phyloP scores from a whole-genome alignment of 805 yeast species.

The Candida xiaguanensis region DNA sequence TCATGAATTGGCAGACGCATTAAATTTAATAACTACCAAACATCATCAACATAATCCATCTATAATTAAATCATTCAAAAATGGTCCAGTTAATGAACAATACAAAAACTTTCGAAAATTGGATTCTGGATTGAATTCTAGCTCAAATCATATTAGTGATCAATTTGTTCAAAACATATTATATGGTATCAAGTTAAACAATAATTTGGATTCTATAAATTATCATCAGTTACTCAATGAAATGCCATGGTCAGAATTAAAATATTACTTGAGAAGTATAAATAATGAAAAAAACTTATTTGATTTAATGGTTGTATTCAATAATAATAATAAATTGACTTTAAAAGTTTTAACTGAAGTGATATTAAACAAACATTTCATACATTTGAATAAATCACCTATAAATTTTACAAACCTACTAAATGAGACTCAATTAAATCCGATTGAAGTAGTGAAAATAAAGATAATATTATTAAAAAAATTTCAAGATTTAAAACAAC shows the following conservation, averaged over 20 bases:
- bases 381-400: slow-evolving; percentile 17
- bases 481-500: slow-evolving; percentile 30
- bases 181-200: slow-evolving; percentile 19
- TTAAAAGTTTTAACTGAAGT: slow-evolving; percentile 23
- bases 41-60: slow-evolving; percentile 25
- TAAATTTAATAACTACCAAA: slow-evolving; percentile 31
- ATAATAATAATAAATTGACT: slow-evolving; percentile 22
- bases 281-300: slow-evolving; percentile 17
- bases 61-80: slow-evolving; percentile 26
- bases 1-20: slow-evolving; percentile 31
- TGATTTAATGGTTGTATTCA: slow-evolving; percentile 20
- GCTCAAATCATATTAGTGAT: slow-evolving; percentile 4
- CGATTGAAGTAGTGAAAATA: slow-evolving; percentile 22
- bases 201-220: slow-evolving; percentile 2
- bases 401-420: slow-evolving; percentile 14
- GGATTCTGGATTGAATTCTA: neutral
- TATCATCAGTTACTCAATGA: slow-evolving; percentile 12
- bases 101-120: slow-evolving; percentile 9
- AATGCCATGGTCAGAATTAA: slow-evolving; percentile 17
- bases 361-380: slow-evolving; percentile 23
- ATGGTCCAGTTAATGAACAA: slow-evolving; percentile 31
- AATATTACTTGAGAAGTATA: slow-evolving; percentile 16
- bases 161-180: slow-evolving; percentile 19
- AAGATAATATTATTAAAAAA: slow-evolving; percentile 33
- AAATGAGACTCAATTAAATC: slow-evolving; percentile 12